Percentiles rank a stretch among this genome's conserved stretches.
Conservation (phyloP, 148 eudicot species). For the Rhododendron henanense region DNA sequence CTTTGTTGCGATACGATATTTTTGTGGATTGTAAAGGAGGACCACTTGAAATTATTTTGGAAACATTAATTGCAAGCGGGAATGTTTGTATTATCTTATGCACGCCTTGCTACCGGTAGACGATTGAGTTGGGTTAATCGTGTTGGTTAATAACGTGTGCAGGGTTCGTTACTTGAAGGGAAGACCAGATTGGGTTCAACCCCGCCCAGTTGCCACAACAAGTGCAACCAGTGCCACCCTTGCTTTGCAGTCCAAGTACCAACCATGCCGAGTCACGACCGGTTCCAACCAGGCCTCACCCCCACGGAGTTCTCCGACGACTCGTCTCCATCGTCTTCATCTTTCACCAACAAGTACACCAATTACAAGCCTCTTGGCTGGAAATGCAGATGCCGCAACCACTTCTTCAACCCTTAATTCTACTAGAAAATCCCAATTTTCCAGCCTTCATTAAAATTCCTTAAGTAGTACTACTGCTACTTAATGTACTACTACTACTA, state of each 20-base stretch:
- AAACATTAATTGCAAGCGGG: not conserved
- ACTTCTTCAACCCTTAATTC: constrained; percentile 63
- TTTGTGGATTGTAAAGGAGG: not conserved
- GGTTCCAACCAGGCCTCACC: constrained; percentile 12
- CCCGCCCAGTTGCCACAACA: constrained; percentile 95
- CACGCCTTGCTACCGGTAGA: not conserved
- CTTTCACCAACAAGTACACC: constrained; percentile 50
- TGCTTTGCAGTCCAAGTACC: constrained; percentile 87
- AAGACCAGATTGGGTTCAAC: constrained; percentile 83
- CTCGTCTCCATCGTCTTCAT: constrained; percentile 18
- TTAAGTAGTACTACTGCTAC: not conserved
- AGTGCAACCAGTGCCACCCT: constrained; percentile 93
- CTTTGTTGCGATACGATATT: not conserved
- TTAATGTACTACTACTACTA: no score
- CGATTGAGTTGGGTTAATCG: not conserved
- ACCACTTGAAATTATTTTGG: not conserved
- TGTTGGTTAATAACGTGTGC: not conserved
- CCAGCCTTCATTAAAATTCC: not conserved
- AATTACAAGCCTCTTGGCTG: constrained; percentile 96
- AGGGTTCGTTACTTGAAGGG: constrained; percentile 57
- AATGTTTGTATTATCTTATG: not conserved
- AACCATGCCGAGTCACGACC: constrained; percentile 45
- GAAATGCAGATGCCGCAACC: constrained; percentile 72
- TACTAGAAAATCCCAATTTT: not conserved
- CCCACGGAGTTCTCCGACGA: constrained; percentile 17